Evolutionary conservation across 192 early-diverging fungal species (phyloP).

Genomic region (Allomyces macrogynus): DNA sequence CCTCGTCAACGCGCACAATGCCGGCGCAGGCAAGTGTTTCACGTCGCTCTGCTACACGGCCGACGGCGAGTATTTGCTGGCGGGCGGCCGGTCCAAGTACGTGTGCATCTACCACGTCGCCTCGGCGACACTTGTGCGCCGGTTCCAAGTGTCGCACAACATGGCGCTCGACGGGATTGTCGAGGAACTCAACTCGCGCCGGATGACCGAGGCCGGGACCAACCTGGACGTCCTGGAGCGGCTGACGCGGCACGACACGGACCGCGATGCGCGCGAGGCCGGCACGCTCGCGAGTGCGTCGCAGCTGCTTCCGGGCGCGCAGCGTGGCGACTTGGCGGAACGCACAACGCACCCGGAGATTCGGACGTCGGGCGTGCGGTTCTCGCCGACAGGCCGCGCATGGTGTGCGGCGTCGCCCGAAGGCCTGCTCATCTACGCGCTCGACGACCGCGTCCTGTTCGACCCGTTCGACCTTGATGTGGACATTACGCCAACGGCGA

Average conservation of each 20-base stretch:
- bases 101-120: constrained; percentile 85
- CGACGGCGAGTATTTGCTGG: constrained; percentile 78
- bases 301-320: constrained; percentile 67
- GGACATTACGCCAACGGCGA: constrained; percentile 78
- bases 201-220: constrained; percentile 89
- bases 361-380: constrained; percentile 65
- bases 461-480: constrained; percentile 97
- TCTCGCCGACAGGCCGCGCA: constrained; percentile 81
- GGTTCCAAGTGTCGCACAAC: constrained; percentile 83
- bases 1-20: constrained; percentile 59
- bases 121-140: constrained; percentile 53
- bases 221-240: constrained; percentile 43
- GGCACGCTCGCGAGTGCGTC: constrained; percentile 54
- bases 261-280: constrained; percentile 61
- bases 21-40: constrained; percentile 68
- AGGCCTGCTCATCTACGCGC: constrained; percentile 81
- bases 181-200: constrained; percentile 66
- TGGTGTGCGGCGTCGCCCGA: constrained; percentile 95
- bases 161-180: constrained; percentile 81
- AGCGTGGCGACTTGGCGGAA: constrained; percentile 59
- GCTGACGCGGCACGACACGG: constrained; percentile 18
- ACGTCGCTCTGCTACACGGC: constrained; percentile 83
- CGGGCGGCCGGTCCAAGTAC: constrained; percentile 85
- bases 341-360: constrained; percentile 58
- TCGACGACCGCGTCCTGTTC: constrained; percentile 81